phyloP scores from a whole-genome alignment of 345 rosid genomes.

The Microthlaspi erraticum region DNA sequence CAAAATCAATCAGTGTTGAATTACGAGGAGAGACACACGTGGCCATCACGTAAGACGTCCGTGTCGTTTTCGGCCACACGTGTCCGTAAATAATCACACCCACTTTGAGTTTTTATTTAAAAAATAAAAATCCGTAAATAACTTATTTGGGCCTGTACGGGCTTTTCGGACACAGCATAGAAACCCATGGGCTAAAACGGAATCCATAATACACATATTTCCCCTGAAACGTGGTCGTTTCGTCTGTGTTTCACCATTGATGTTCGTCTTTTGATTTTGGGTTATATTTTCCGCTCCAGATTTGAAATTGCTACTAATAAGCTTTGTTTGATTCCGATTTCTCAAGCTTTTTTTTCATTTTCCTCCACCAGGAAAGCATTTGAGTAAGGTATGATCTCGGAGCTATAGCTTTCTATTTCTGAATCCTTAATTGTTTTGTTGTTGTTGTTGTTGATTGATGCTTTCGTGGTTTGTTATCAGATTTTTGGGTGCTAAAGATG shows the following conservation, averaged over 20 bases:
- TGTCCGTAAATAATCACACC: background rate
- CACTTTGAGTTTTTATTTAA: background rate
- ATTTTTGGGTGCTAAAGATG: conserved; percentile 49
- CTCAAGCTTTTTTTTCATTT: background rate
- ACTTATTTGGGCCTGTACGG: conserved; percentile 19
- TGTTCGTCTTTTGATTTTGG: conserved; percentile 20
- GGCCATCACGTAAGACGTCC: conserved; percentile 21
- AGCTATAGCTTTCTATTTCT: background rate
- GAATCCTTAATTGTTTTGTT: background rate
- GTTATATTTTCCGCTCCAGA: conserved; percentile 35
- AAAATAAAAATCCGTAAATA: background rate
- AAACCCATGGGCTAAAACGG: background rate
- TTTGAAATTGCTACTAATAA: conserved; percentile 22
- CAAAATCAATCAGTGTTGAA: conserved; percentile 9
- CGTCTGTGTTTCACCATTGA: background rate
- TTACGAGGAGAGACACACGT: conserved; percentile 13
- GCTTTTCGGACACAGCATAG: background rate
- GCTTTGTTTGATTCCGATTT: conserved; percentile 21
- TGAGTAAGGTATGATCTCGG: conserved; percentile 29
- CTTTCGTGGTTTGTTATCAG: conserved; percentile 20
- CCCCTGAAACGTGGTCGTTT: background rate
- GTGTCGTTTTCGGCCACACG: conserved; percentile 10
- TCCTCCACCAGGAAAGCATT: background rate
- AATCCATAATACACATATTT: background rate
- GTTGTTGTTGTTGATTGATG: background rate